These are phyloP conservation scores for Xylaria sp. DNA, from an alignment of 2,329 filamentous ascomycete genomes.

Conservation along the genomic window DNA sequence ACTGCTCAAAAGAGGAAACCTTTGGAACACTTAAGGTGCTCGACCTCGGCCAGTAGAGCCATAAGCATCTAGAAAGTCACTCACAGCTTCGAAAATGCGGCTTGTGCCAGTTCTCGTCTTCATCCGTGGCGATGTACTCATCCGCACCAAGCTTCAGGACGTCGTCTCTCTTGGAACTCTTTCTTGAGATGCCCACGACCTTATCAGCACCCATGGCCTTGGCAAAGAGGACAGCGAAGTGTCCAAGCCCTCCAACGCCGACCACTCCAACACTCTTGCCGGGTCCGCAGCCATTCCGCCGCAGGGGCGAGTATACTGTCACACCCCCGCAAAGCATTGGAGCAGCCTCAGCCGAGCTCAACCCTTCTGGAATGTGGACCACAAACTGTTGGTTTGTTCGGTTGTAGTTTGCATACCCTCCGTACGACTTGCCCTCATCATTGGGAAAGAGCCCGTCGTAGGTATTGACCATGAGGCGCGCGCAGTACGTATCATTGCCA, in stretches of 20 bases:
- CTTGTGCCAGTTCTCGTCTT: conserved; percentile 66
- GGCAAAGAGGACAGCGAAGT: conserved; percentile 75
- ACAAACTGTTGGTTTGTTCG: conserved; percentile 58
- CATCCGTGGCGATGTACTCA: conserved; percentile 57
- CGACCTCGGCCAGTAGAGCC: too few species aligned
- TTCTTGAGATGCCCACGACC: conserved; percentile 69
- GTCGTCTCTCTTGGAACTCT: conserved; percentile 63
- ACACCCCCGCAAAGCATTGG: conserved; percentile 79
- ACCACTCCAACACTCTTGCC: conserved; percentile 76
- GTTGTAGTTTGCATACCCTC: conserved; percentile 59
- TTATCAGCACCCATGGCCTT: conserved; percentile 73
- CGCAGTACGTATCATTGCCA: conserved; percentile 58
- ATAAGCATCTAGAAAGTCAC: neutral
- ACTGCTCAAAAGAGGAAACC: neutral
- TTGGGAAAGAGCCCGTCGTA: conserved; percentile 64
- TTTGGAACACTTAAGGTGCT: neutral
- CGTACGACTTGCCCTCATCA: conserved; percentile 67
- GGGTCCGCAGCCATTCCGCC: conserved; percentile 71
- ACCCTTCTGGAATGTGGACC: conserved; percentile 57
- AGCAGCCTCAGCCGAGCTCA: conserved; percentile 58
- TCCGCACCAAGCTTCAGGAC: conserved; percentile 68
- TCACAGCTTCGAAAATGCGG: conserved; percentile 57
- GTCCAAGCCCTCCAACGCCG: conserved; percentile 75
- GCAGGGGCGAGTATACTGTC: conserved; percentile 73
- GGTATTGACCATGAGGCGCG: conserved; percentile 57